Conservation (phyloP, 2,329 filamentous ascomycete species). For the Fusarium neocosmosporiellum region DNA sequence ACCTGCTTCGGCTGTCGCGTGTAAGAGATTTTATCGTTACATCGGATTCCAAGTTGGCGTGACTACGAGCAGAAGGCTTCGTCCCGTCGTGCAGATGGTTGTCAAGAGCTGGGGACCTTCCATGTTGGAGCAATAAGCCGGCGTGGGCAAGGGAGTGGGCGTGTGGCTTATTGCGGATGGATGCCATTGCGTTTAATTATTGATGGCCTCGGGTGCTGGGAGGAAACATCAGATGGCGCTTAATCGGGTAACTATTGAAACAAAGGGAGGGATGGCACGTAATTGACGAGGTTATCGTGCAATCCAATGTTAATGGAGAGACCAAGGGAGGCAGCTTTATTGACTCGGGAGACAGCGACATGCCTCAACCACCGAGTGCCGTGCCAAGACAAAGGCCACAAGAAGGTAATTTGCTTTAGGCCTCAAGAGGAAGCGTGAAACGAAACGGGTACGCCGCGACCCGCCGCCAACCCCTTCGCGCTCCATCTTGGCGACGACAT, state of each 20-base stretch:
- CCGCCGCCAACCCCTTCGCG: conserved; percentile 19
- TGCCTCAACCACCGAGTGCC: conserved; percentile 15
- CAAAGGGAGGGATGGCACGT: conserved; percentile 2
- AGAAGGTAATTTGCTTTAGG: conserved; percentile 39
- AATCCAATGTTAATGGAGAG: not conserved
- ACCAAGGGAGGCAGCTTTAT: conserved; percentile 10
- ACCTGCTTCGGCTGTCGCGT: conserved; percentile 10
- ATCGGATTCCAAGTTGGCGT: conserved; percentile 26
- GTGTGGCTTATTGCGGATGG: conserved; percentile 7
- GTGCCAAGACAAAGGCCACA: conserved; percentile 25
- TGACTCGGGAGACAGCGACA: not conserved
- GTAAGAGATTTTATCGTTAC: conserved; percentile 14
- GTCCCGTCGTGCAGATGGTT: not conserved
- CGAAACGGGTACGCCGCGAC: conserved; percentile 39
- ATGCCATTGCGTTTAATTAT: not conserved
- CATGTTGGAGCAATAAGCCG: conserved; percentile 4
- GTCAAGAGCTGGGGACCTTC: not conserved
- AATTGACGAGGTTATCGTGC: not conserved
- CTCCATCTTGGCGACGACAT: conserved; percentile 7
- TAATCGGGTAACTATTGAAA: conserved; percentile 23
- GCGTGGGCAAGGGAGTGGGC: conserved; percentile 4
- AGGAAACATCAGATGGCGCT: not conserved
- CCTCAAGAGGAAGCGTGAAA: conserved; percentile 38
- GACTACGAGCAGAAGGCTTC: not conserved
- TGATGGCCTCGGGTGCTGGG: not conserved